phyloP scores from a whole-genome alignment of 2,329 filamentous ascomycete species.

The Colletotrichum melonis region DNA sequence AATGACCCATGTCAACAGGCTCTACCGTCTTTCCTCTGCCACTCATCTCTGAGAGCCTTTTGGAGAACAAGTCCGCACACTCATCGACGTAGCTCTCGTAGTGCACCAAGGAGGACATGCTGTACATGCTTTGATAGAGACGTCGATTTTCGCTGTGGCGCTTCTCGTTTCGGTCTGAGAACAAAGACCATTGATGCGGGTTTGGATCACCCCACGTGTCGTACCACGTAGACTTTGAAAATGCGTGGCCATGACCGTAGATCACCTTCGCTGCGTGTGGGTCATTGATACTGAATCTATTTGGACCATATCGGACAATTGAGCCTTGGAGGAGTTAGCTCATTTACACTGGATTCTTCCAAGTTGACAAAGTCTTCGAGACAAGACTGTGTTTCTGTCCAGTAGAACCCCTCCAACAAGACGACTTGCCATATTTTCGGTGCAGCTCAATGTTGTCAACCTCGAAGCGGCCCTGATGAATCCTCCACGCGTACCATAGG shows the following conservation, averaged over 20 bases:
- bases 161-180: slow-evolving; percentile 44
- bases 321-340: slow-evolving; percentile 38
- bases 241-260: slow-evolving; percentile 42
- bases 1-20: slow-evolving; percentile 52
- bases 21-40: slow-evolving; percentile 2
- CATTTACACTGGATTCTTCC: too few relatives aligned
- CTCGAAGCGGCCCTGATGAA: slow-evolving; percentile 42
- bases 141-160: slow-evolving; percentile 51
- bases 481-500: slow-evolving; percentile 41
- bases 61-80: slow-evolving; percentile 53
- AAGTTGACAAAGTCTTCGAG: too few relatives aligned
- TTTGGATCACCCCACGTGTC: slow-evolving; percentile 38
- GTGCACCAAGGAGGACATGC: slow-evolving; percentile 57
- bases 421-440: slow-evolving; percentile 41
- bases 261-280: slow-evolving; percentile 51
- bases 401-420: too few relatives aligned
- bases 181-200: slow-evolving; percentile 40
- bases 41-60: slow-evolving; percentile 49
- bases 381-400: background rate
- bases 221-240: slow-evolving; percentile 49
- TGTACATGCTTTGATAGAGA: slow-evolving; percentile 56
- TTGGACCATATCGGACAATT: slow-evolving; percentile 58
- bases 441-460: slow-evolving; percentile 43
- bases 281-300: slow-evolving; percentile 58
- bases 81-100: slow-evolving; percentile 63